Base-by-base conservation (phyloP, 495 filamentous ascomycete species). In the Aspergillus sclerotioniger region DNA sequence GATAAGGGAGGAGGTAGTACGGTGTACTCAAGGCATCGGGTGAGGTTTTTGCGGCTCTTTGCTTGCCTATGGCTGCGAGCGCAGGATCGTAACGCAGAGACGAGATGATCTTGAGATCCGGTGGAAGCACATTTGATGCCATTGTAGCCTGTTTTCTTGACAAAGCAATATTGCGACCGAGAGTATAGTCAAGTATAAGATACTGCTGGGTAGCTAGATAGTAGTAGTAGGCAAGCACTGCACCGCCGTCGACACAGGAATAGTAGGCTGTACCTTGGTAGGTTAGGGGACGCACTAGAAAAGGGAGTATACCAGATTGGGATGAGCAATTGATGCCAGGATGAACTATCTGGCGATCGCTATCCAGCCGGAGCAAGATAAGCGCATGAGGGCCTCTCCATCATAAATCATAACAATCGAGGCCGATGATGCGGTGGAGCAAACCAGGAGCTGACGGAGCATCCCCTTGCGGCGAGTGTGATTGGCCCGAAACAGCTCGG, bases 1-100 rank as follows among this genome's bases (percentile, higher is more conserved):
- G 93, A 70, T 87, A 87, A 45, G 82, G 72, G 12, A 96, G 81
- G 76, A 97, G 90, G 74, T 96, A 96, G 65, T 94, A 88, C 1
- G 85, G 85, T n/a, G 83, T 85, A 17, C 76, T 59, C 17, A 77
- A 72, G 10, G 67, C 67, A 29, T 64, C 58, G 20, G 72, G 69
- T 51, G 67, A 73, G 51, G 66, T 59, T 44, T 82, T 77, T 73
- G 78, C 76, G 37, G 75, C 61, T 25, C 63, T 58, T 51, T 76
- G 49, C 20, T 52, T 35, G 60, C 77, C 69, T 5, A 65, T 69
- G 25, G 64, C 65, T 29, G 79, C 71, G 29, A 96, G 84, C 6
- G 67, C 61, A 8, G 83, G 85, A 62, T 96, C 91, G 69, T 88
- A 92, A 54, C 77, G 87, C 51, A 94, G 80, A 8, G 90, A 86